phyloP scores from a whole-genome alignment of 805 yeast genomes.

The Yarrowia porcina region DNA sequence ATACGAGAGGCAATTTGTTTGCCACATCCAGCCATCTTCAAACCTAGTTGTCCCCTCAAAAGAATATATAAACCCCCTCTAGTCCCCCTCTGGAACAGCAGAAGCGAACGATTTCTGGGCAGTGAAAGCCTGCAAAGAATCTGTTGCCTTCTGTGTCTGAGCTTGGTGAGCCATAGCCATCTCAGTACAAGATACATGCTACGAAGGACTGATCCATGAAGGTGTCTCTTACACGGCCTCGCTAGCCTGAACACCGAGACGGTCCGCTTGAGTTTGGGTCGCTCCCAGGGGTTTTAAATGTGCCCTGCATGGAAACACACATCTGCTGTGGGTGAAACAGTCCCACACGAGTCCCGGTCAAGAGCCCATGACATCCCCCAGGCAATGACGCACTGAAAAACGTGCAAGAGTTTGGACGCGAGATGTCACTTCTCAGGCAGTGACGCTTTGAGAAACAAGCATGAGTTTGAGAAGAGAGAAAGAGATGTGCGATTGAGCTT shows the following conservation, averaged over 20 bases:
- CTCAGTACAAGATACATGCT: conserved; percentile 8
- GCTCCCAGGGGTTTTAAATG: conserved; percentile 19
- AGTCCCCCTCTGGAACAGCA: background rate
- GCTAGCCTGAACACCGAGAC: background rate
- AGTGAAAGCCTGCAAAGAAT: background rate
- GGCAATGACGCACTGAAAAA: background rate
- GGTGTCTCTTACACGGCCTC: background rate
- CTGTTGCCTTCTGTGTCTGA: background rate
- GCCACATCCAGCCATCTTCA: conserved; percentile 5
- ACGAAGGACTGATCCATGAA: conserved; percentile 12
- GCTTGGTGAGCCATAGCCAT: conserved; percentile 1
- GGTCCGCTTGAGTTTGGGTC: conserved; percentile 18
- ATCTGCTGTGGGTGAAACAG: background rate
- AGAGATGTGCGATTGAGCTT: background rate
- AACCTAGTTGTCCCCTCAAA: background rate
- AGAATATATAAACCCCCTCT: conserved; percentile 6
- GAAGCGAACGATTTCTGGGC: conserved; percentile 5
- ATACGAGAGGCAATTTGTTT: background rate
- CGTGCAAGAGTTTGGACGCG: background rate
- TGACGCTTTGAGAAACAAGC: background rate
- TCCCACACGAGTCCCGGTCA: background rate
- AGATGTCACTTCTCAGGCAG: background rate
- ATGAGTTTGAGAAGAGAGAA: background rate
- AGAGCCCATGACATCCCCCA: background rate
- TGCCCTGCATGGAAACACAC: conserved; percentile 18